phyloP scores from a whole-genome alignment of 2,329 filamentous ascomycete species.

The Calonectria pseudoturangicola region DNA sequence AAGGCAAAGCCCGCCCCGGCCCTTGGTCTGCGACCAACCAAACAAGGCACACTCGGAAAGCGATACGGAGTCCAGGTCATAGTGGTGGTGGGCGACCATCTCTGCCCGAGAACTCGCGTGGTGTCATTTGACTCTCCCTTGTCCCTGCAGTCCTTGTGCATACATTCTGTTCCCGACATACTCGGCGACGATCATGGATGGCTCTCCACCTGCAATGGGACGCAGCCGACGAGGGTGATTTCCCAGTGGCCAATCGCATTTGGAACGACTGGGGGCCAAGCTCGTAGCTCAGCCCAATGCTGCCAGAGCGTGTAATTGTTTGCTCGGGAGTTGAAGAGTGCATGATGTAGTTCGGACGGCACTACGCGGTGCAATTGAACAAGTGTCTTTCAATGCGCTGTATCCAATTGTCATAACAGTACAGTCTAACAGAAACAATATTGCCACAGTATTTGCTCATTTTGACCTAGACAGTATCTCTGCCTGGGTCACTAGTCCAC shows the following conservation, averaged over 20 bases:
- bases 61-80: conserved; percentile 38
- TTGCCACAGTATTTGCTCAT: conserved; percentile 17
- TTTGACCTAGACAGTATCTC: conserved; percentile 3
- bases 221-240: conserved; percentile 29
- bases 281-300: background rate
- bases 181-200: conserved; percentile 26
- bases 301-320: background rate
- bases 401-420: conserved; percentile 30
- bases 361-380: conserved; percentile 14
- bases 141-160: conserved; percentile 44
- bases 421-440: conserved; percentile 29
- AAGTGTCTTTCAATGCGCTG: conserved; percentile 2
- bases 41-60: conserved; percentile 12
- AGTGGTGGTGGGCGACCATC: conserved; percentile 44
- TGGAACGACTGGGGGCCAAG: background rate
- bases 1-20: conserved; percentile 17
- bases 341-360: background rate
- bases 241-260: conserved; percentile 28
- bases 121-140: conserved; percentile 45
- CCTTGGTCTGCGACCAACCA: conserved; percentile 15
- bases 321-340: conserved; percentile 22
- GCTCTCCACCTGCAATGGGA: conserved; percentile 34
- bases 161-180: background rate
- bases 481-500: background rate
- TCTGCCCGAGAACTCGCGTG: conserved; percentile 33